Evolutionary conservation across 306 rosid genomes (phyloP).

Genomic region (Malus sieversii): DNA sequence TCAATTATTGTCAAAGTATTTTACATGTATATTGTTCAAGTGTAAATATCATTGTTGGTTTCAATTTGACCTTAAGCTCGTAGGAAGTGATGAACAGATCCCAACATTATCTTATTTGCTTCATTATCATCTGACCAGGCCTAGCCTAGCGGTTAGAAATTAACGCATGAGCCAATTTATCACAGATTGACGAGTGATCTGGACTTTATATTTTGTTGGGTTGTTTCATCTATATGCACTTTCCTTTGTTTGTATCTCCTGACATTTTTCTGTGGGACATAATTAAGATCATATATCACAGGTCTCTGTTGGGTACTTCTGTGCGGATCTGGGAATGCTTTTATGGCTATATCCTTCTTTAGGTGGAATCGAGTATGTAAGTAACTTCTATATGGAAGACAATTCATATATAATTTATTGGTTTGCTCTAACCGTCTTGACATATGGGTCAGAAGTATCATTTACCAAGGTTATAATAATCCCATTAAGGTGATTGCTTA

Average conservation of each 20-base stretch:
- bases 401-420: neutral
- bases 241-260: neutral
- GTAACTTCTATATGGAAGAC: conserved; percentile 15
- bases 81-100: neutral
- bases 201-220: neutral
- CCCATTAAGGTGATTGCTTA: neutral
- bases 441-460: neutral
- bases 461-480: neutral
- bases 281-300: conserved; percentile 10
- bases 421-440: neutral
- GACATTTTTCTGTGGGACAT: neutral
- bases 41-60: neutral
- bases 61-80: neutral
- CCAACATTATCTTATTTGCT: neutral
- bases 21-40: neutral
- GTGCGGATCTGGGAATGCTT: conserved; percentile 41
- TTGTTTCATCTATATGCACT: neutral
- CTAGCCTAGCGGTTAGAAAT: neutral
- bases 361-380: conserved; percentile 53
- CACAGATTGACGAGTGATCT: neutral
- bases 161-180: neutral
- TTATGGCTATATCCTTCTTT: conserved; percentile 44
- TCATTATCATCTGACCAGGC: neutral
- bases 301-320: conserved; percentile 46
- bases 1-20: neutral